A percentile compares a stretch with the other conserved stretches of the same genome.
These are phyloP conservation scores for Hypseocharis bilobata DNA, from an alignment of 441 rosid species.

Conservation along the genomic window DNA sequence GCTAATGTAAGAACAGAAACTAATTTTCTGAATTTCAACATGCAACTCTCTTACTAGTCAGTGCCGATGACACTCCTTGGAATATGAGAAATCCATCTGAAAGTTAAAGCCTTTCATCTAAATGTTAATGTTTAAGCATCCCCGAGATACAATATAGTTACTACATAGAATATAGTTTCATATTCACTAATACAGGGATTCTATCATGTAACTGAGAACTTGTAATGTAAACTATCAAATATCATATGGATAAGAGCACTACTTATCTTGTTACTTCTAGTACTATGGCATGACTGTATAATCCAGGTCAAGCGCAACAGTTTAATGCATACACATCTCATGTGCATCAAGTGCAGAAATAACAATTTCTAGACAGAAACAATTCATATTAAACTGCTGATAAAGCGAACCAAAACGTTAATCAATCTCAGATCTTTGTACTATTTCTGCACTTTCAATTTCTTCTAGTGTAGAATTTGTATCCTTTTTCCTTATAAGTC, in stretches of 20 bases:
- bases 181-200: background rate
- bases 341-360: background rate
- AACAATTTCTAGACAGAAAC: background rate
- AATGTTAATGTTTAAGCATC: background rate
- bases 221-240: background rate
- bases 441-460: background rate
- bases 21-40: no score
- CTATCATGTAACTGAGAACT: background rate
- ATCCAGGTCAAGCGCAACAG: no score
- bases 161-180: background rate
- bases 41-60: no score
- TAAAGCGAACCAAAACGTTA: background rate
- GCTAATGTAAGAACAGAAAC: no score
- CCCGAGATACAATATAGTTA: background rate
- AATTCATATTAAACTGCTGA: background rate
- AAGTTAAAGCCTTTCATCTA: background rate
- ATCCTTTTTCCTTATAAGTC: constrained; percentile 6
- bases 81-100: background rate
- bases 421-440: background rate
- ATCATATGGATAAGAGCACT: background rate
- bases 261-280: background rate
- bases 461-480: background rate
- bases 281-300: no score
- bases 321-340: background rate
- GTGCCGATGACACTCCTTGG: background rate